Conservation (phyloP, 371 early-diverging fungal species). For the Mortierella sp. region DNA sequence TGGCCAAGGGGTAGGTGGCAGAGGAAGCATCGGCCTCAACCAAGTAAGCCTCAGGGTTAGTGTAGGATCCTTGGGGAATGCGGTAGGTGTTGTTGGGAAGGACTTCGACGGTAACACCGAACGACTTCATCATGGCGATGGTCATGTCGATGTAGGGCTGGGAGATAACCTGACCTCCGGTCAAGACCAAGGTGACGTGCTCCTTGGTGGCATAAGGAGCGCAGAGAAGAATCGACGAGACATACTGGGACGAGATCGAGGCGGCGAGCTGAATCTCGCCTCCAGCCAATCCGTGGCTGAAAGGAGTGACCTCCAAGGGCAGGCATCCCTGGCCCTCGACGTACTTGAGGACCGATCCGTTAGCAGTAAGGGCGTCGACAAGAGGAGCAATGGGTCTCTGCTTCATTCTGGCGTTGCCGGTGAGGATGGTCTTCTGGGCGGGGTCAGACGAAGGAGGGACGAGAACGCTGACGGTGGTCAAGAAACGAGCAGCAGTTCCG, state of each 20-base stretch:
- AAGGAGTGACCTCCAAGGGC: slow-evolving; percentile 86
- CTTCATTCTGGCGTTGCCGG: slow-evolving; percentile 98
- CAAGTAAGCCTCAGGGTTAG: slow-evolving; percentile 86
- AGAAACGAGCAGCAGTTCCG: slow-evolving; percentile 97
- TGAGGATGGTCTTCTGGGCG: slow-evolving; percentile 78
- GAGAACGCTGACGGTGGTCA: slow-evolving; percentile 90
- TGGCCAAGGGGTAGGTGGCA: slow-evolving; percentile 97
- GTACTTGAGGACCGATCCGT: slow-evolving; percentile 86
- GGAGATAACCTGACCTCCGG: slow-evolving; percentile 95
- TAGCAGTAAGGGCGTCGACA: slow-evolving; percentile 85
- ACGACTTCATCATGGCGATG: slow-evolving; percentile 96
- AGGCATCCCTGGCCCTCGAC: slow-evolving; percentile 87
- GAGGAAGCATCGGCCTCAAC: slow-evolving; percentile 98
- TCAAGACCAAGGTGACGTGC: slow-evolving; percentile 85
- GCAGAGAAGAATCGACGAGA: slow-evolving; percentile 94
- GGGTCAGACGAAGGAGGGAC: slow-evolving; percentile 62
- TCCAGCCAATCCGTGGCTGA: slow-evolving; percentile 83
- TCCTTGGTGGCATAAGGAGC: slow-evolving; percentile 91
- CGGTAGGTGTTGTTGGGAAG: slow-evolving; percentile 84
- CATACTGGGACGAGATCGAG: slow-evolving; percentile 96
- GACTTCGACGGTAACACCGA: slow-evolving; percentile 88
- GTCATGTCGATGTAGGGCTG: slow-evolving; percentile 99
- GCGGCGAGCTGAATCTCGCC: slow-evolving; percentile 93
- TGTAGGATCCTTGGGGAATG: slow-evolving; percentile 84
- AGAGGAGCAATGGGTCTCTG: slow-evolving; percentile 95